phyloP scores from a whole-genome alignment of 2,329 filamentous ascomycete genomes.

The Sarocladiaceae sp. region DNA sequence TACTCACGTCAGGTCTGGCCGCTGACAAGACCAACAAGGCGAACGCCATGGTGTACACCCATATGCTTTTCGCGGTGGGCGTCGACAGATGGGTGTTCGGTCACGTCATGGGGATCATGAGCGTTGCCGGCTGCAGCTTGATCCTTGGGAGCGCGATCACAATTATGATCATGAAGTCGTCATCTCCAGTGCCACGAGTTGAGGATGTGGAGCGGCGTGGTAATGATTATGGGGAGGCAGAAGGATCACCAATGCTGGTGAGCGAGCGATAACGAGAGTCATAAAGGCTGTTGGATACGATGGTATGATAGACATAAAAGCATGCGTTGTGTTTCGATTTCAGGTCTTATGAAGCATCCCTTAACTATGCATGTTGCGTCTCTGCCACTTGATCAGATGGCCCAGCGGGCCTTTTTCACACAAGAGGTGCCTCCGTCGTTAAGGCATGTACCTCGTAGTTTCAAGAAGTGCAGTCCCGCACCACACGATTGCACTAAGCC shows the following conservation, averaged over 20 bases:
- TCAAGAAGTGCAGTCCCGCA: no score
- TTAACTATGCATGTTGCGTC: no score
- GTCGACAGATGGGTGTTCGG: conserved; percentile 52
- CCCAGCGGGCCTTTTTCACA: no score
- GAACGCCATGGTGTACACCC: conserved; percentile 54
- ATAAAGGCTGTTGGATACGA: conserved; percentile 10
- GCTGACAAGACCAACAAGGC: conserved; percentile 62
- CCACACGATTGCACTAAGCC: no score
- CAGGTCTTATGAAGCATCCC: no score
- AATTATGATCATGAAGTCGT: conserved; percentile 41
- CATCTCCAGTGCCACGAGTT: conserved; percentile 13
- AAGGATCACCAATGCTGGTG: conserved; percentile 37
- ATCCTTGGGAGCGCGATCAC: conserved; percentile 51
- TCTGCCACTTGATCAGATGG: no score
- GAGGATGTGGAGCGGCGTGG: conserved; percentile 31
- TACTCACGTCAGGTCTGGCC: conserved; percentile 73
- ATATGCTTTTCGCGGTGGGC: conserved; percentile 51
- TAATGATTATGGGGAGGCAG: conserved; percentile 25
- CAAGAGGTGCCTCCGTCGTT: no score
- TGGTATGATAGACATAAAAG: not conserved
- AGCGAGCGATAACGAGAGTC: conserved; percentile 6
- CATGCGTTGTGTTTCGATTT: not conserved
- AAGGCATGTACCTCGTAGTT: no score
- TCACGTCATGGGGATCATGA: conserved; percentile 44
- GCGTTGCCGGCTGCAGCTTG: conserved; percentile 45